phyloP scores from a whole-genome alignment of 179 eudicot species.

The Gypsophila paniculata region DNA sequence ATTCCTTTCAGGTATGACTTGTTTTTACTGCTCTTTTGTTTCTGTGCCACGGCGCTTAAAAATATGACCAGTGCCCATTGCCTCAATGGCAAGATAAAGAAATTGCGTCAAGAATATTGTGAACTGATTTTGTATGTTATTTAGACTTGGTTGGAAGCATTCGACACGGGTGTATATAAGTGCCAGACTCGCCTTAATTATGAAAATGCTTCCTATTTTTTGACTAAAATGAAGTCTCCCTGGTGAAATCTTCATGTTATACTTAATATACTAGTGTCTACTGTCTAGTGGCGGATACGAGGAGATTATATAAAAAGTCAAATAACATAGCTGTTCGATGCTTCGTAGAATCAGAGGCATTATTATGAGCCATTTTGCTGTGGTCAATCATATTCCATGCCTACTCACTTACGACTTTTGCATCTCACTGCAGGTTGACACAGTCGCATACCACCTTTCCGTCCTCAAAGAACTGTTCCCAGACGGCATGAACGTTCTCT shows the following conservation, averaged over 20 bases:
- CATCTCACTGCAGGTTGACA: constrained; percentile 50
- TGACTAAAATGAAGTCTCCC: background rate
- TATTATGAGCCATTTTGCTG: background rate
- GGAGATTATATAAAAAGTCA: too few species aligned
- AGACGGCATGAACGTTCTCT: constrained; percentile 55
- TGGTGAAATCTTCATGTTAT: too few species aligned
- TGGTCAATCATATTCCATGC: background rate
- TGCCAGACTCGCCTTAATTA: background rate
- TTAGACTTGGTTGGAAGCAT: too few species aligned
- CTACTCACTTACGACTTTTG: background rate
- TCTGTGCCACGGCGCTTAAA: background rate
- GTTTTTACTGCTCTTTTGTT: constrained; percentile 3
- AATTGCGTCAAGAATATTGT: background rate
- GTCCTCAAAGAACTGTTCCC: constrained; percentile 58
- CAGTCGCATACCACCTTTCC: constrained; percentile 84
- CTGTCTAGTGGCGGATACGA: background rate
- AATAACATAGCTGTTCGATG: too few species aligned
- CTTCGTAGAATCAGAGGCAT: too few species aligned
- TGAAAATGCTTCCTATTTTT: background rate
- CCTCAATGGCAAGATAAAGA: background rate
- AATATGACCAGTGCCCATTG: background rate
- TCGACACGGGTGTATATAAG: too few species aligned
- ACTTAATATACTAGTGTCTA: too few species aligned
- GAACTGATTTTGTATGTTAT: background rate
- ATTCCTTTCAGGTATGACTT: constrained; percentile 60